A percentile compares a stretch with the other conserved stretches of the same genome.
These are phyloP conservation scores for Fusarium hainanense DNA, from an alignment of 2,329 filamentous ascomycete species.

Conservation along the genomic window DNA sequence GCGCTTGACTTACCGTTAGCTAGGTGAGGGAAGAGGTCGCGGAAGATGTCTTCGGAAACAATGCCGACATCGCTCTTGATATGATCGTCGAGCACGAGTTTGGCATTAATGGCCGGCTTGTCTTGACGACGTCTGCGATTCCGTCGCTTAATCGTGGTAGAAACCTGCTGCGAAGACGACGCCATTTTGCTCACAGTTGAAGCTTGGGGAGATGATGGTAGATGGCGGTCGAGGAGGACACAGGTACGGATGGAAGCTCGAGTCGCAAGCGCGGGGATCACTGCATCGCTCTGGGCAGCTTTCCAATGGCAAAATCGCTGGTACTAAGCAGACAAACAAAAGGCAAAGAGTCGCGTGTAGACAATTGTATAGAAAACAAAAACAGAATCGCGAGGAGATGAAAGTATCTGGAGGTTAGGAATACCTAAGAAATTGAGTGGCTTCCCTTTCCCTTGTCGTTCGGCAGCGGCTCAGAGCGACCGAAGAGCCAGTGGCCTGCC, in stretches of 20 bases:
- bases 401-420: conserved; percentile 23
- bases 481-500: conserved; percentile 38
- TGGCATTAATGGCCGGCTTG: conserved; percentile 80
- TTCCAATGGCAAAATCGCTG: conserved; percentile 3
- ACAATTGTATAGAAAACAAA: conserved; percentile 8
- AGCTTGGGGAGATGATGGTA: conserved; percentile 1
- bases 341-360: background rate
- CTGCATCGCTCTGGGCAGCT: conserved; percentile 25
- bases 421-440: conserved; percentile 25
- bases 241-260: conserved; percentile 14
- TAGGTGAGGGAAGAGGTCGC: conserved; percentile 78
- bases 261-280: conserved; percentile 35
- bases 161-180: conserved; percentile 44
- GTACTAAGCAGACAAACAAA: background rate
- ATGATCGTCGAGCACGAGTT: conserved; percentile 85
- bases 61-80: conserved; percentile 87
- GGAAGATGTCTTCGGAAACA: conserved; percentile 86
- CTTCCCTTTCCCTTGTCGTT: conserved; percentile 27
- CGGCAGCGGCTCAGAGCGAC: conserved; percentile 40
- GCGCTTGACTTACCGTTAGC: conserved; percentile 59
- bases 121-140: conserved; percentile 69
- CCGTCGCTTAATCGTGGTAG: conserved; percentile 52
- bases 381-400: conserved; percentile 10
- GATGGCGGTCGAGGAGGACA: conserved; percentile 19
- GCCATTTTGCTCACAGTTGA: conserved; percentile 43